phyloP scores from a whole-genome alignment of 2,329 filamentous ascomycete genomes.

The Allantophomopsis lycopodina region DNA sequence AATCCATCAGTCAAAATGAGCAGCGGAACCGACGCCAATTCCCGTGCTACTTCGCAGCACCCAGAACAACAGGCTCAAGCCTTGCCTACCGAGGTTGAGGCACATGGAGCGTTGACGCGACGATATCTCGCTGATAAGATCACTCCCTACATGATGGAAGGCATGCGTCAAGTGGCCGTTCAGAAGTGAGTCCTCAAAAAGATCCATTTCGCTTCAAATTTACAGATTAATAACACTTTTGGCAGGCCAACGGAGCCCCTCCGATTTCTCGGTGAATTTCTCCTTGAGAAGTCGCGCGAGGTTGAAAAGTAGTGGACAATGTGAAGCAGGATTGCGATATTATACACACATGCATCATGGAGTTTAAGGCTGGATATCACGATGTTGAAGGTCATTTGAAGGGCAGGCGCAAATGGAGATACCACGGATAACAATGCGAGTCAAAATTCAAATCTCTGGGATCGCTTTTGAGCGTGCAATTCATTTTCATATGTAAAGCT shows the following conservation, averaged over 20 bases:
- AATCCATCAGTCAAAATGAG: constrained; percentile 31
- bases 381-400: neutral
- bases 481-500: too few relatives aligned
- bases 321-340: neutral
- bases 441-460: too few relatives aligned
- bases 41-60: constrained; percentile 41
- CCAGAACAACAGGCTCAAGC: constrained; percentile 32
- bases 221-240: constrained; percentile 1
- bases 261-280: constrained; percentile 54
- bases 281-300: constrained; percentile 55
- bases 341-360: too few relatives aligned
- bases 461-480: too few relatives aligned
- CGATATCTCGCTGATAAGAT: constrained; percentile 61
- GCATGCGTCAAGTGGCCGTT: constrained; percentile 59
- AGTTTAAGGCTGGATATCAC: neutral
- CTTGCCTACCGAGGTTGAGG: constrained; percentile 45
- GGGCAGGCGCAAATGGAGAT: neutral
- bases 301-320: constrained; percentile 27
- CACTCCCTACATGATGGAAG: constrained; percentile 54
- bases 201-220: neutral
- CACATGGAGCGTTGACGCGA: constrained; percentile 55
- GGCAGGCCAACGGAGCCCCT: constrained; percentile 47
- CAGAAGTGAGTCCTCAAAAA: constrained; percentile 43
- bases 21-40: constrained; percentile 25
- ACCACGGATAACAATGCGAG: too few relatives aligned